Evolutionary conservation across 805 yeast genomes (phyloP).

Genomic region (Dipodascopsis uninucleata): DNA sequence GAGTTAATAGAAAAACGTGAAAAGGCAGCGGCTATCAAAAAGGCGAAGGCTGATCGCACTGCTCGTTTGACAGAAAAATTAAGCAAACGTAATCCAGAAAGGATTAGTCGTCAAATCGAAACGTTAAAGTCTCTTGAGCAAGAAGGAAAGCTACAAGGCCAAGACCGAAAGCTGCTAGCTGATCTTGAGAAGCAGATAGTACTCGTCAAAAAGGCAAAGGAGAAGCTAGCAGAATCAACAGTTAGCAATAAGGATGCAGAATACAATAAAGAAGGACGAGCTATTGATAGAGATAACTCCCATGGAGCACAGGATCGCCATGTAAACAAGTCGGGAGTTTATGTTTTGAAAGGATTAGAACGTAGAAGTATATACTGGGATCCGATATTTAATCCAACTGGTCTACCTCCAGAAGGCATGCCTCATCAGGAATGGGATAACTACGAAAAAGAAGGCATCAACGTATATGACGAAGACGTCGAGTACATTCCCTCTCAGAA

Average conservation of each 20-base stretch:
- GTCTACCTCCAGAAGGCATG: constrained; percentile 28
- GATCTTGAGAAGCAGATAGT: constrained; percentile 22
- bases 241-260: neutral
- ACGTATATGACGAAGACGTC: constrained; percentile 3
- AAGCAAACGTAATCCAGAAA: constrained; percentile 22
- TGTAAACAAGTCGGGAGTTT: constrained; percentile 18
- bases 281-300: constrained; percentile 1
- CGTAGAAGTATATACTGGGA: constrained; percentile 29
- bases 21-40: constrained; percentile 25
- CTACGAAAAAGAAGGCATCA: constrained; percentile 7
- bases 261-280: neutral
- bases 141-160: constrained; percentile 19
- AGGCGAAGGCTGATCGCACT: constrained; percentile 26
- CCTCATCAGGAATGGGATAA: constrained; percentile 22
- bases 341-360: constrained; percentile 22
- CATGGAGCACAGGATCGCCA: constrained; percentile 16
- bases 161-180: constrained; percentile 18
- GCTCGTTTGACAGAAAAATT: constrained; percentile 23
- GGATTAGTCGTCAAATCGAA: constrained; percentile 21
- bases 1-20: constrained; percentile 25
- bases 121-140: constrained; percentile 13
- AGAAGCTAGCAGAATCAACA: constrained; percentile 2
- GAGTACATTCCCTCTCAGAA: constrained; percentile 13
- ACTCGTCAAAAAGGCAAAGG: constrained; percentile 20
- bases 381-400: constrained; percentile 27